Evolutionary conservation across 306 rosid species (phyloP).

Genomic region (Pyrus communis): DNA sequence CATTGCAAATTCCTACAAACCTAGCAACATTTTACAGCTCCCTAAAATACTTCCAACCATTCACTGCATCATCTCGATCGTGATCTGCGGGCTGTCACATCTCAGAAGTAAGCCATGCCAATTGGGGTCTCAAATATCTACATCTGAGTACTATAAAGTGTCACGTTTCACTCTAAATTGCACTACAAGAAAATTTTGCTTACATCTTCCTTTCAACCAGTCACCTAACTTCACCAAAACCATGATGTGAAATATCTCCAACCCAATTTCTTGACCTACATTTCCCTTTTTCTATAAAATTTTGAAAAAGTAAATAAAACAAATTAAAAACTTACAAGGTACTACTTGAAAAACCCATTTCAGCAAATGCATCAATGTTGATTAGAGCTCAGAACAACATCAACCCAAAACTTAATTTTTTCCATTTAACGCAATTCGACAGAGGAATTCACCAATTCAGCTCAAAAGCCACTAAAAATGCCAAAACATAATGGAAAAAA

Average conservation of each 20-base stretch:
- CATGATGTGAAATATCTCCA: not conserved
- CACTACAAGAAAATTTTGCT: not conserved
- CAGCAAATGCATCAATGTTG: not conserved
- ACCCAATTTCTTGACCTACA: not conserved
- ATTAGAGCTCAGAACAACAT: not conserved
- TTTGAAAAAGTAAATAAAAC: too few relatives aligned
- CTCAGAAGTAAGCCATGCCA: not conserved
- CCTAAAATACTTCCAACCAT: not conserved
- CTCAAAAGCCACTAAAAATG: not conserved
- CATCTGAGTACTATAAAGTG: not conserved
- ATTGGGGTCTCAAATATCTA: not conserved
- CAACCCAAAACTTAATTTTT: not conserved
- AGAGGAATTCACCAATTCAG: not conserved
- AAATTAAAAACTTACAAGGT: not conserved
- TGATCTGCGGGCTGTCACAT: not conserved
- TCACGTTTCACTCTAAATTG: not conserved
- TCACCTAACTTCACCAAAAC: not conserved
- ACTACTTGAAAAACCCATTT: not conserved
- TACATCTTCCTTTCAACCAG: not conserved
- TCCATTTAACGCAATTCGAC: not conserved
- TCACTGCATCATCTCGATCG: not conserved
- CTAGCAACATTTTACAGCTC: not conserved
- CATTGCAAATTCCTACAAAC: not conserved
- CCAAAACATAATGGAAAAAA: not conserved
- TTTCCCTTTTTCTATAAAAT: not conserved